Evolutionary conservation across 345 rosid genomes (phyloP), one percentile per base, ranked within the genome.

Genomic region (Eucalyptus viminalis): DNA sequence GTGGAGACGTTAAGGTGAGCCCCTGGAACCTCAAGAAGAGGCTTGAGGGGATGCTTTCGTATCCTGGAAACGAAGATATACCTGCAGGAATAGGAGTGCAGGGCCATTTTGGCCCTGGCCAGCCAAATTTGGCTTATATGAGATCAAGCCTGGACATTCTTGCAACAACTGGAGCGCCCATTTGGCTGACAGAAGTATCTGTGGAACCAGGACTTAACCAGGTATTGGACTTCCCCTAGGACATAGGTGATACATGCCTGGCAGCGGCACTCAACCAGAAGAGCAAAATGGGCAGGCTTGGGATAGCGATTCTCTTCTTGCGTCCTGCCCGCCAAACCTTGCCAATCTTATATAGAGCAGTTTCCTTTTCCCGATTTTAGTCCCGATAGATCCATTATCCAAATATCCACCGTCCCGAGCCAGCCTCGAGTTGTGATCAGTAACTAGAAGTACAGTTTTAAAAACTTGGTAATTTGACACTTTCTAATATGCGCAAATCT

Each of bases 181-280:
- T 97, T 11, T 97, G 98, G 99, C 93, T 97, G 13, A 97, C 99
- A 25, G 97, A 97, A 90, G 92, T 97, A 14, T 93, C 91, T 88
- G 93, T 94, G 25, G 91, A 80, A 11, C 90, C 87, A 45, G 92
- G 93, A 88, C 91, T 94, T 6, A 58, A 94, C 90, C 95, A 95
- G 96, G 81, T 72, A 72, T 19, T 19, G 45, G 4, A 0, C 81
- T 72, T 72, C 0, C 44, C 81, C 45, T 72, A 72, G 27, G 14
- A 72, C 27, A 37, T 14, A 72, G 81, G 0, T 37, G 81, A 72
- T 72, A 37, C 13, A 9, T 9, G 83, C 45, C 1, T 3, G 5
- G 45, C 0, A 0, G 24, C 24, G 4, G 13, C 13, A 0, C 44
- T 69, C 13, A 0, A 69, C 43, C 43, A 0, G 24, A 34, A 31